Evolutionary conservation across 2,329 filamentous ascomycete genomes (phyloP), one percentile per base, ranked within the genome.

Genomic region (Colletotrichum karsti): DNA sequence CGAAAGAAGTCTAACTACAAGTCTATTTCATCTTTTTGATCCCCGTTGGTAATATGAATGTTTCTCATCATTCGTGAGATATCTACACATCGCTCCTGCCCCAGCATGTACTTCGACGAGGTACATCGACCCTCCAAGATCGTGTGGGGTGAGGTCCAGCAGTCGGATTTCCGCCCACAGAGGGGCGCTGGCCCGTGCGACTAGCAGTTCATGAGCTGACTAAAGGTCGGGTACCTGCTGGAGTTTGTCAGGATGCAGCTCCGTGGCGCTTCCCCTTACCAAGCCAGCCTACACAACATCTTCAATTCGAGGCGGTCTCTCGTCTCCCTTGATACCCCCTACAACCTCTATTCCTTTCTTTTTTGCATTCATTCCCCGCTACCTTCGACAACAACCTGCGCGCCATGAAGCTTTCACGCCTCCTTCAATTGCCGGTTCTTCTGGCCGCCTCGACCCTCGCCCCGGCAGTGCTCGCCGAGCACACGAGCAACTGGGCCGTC

Each of bases 401-500:
- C 71, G 72, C 69, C 56, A 90, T 90, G 88, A 88, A 86, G 79
- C 76, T 87, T 44, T 80, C 80, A 18, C 77, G 72, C 62, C 72
- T 85, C 69, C 77, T 82, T 53, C 78, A 79, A 59, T 77, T 87
- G 53, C 81, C 84, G 41, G 81, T 83, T 72, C 78, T 88, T 61
- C 75, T 87, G 74, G 83, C 80, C 50, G 79, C 84, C 42, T 74
- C 83, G 65, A 74, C 88, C 63, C 77, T 90, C 51, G 77, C 81
- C 62, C 62, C 76, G 15, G 73, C 79, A 22, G 81, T 84, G 67
- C 82, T 85, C 28, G 88, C 90, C 72, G 92, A 95, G 74, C 96
- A 99, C 82, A 99, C 96, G 15, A 98, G 94, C 78, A 99, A 99
- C 82, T 99, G 96, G 96, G 96, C 96, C 9, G 96, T 99, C 70